Evolutionary conservation across 768 basidiomycete genomes (phyloP).

Genomic region (Candolleomyces eurysporus): DNA sequence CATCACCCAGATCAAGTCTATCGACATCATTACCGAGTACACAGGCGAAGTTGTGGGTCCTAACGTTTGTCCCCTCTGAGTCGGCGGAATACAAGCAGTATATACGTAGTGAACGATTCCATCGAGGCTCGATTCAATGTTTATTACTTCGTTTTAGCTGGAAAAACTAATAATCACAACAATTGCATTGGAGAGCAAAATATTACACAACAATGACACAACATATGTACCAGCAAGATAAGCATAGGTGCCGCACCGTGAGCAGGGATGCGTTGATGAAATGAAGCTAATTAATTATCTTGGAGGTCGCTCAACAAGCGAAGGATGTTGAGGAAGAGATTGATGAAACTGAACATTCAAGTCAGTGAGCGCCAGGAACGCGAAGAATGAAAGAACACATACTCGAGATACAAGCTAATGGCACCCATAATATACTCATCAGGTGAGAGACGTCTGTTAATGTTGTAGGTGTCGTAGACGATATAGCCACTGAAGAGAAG

Average conservation of each 20-base stretch:
- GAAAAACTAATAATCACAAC: too few species aligned
- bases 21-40: constrained; percentile 33
- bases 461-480: constrained; percentile 87
- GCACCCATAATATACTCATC: constrained; percentile 93
- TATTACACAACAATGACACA: too few species aligned
- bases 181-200: too few species aligned
- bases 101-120: too few species aligned
- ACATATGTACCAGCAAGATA: too few species aligned
- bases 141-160: too few species aligned
- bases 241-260: too few species aligned
- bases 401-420: constrained; percentile 94
- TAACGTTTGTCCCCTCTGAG: too few species aligned
- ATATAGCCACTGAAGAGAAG: constrained; percentile 89
- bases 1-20: constrained; percentile 32
- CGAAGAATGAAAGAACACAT: constrained; percentile 29
- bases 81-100: too few species aligned
- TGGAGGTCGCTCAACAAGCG: constrained; percentile 68
- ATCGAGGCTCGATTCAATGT: too few species aligned
- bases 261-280: too few species aligned
- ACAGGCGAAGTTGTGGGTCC: constrained; percentile 5
- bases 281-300: constrained; percentile 34
- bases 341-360: constrained; percentile 64
- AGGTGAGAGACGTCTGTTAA: constrained; percentile 84
- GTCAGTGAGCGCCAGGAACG: constrained; percentile 13
- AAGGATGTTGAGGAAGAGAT: constrained; percentile 86